Percentiles rank a stretch among this genome's conserved stretches.
Conservation (phyloP, 495 filamentous ascomycete species). For the Aspergillus panamensis region DNA sequence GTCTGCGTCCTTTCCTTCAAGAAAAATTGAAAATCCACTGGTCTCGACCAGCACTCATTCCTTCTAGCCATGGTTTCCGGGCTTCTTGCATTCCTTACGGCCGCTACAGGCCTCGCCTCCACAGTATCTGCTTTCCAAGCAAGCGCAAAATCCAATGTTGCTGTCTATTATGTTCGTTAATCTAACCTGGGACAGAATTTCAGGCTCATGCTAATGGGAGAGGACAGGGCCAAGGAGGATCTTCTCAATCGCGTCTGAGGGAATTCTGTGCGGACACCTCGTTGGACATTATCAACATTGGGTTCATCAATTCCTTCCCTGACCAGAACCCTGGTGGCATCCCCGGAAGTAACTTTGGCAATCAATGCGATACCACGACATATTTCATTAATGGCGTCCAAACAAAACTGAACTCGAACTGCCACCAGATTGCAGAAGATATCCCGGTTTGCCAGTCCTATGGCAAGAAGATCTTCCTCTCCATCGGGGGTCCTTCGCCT, state of each 20-base stretch:
- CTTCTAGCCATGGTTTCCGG: constrained; percentile 33
- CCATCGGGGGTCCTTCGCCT: constrained; percentile 55
- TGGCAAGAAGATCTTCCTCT: constrained; percentile 66
- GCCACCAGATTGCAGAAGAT: constrained; percentile 52
- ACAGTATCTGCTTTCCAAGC: constrained; percentile 47
- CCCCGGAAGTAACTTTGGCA: constrained; percentile 63
- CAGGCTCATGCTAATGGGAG: not conserved
- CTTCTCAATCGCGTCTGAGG: constrained; percentile 42
- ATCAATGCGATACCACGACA: constrained; percentile 55
- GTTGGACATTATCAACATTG: constrained; percentile 66
- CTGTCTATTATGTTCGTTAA: constrained; percentile 58
- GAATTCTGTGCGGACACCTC: constrained; percentile 55
- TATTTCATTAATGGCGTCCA: constrained; percentile 32
- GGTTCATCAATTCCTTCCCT: constrained; percentile 64
- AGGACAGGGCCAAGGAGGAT: constrained; percentile 51
- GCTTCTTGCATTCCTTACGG: constrained; percentile 27
- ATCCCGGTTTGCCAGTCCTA: constrained; percentile 60
- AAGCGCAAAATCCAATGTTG: constrained; percentile 52
- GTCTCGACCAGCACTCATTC: constrained; percentile 27
- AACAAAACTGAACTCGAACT: constrained; percentile 44
- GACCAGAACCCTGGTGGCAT: constrained; percentile 49
- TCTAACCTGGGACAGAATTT: not conserved
- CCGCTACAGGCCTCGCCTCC: constrained; percentile 30
- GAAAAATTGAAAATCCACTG: constrained; percentile 18
- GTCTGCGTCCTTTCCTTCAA: constrained; percentile 52